Evolutionary conservation across 345 rosid species (phyloP), one percentile per base, ranked within the genome.

Genomic region (Excoecaria agallocha): DNA sequence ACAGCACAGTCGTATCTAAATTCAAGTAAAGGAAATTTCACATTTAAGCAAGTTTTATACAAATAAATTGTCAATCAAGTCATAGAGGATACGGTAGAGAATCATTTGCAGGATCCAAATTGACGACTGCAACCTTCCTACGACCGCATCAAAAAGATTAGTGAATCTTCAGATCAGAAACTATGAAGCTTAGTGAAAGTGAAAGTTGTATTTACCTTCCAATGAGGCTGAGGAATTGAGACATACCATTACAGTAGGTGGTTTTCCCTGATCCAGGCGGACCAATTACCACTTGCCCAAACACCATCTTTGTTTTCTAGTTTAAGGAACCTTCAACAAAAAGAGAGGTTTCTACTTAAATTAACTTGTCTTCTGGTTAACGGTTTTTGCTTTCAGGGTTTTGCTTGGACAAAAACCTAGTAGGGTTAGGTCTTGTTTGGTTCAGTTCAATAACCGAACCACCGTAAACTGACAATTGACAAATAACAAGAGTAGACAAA

Each of bases 231-330:
- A 91, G 94, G 87, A 90, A 96, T 82, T 96, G 96, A 78, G 97
- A 91, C 99, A 93, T 91, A 79, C 97, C 99, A 80, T 93, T 93
- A 84, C 99, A 96, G 80, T 88, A 96, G 60, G 97, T 96, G 43
- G 98, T 90, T 83, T 96, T 95, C n/a, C 99, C 98, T 2, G 98
- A 90, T 37, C 98, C 97, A 20, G 98, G 97, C 13, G 98, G 99
- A 70, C 98, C 99, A 15, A 93, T 90, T 24, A 93, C 96, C 63
- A 93, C 90, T 83, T 93, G 98, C 46, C 99, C 98, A 78, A 87
- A 95, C 78, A 86, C 97, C 97, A 90, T 91, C 55, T 6, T 57
- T 46, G 0, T n/a, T 65, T 66, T 17, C 45, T 49, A 48, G 0
- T 24, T 25, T 12, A 5, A 45, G 49, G 10, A 65, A 58, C 1